Evolutionary conservation across 2,329 filamentous ascomycete species (phyloP).

Genomic region (Aspergillus transmontanensis): DNA sequence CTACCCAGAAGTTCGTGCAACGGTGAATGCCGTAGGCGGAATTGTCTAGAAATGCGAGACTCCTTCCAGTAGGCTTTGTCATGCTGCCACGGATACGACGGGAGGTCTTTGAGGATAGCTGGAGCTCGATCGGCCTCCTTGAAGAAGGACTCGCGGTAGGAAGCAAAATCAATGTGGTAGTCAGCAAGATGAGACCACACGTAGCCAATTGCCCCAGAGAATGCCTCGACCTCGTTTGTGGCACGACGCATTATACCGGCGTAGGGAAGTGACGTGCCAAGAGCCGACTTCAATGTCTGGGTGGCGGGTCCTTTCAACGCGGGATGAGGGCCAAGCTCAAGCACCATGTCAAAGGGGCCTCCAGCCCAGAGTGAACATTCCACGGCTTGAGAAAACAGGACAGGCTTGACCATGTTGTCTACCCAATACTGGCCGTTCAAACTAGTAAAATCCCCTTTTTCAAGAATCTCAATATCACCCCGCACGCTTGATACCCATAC

Average conservation of each 20-base stretch:
- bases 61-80: no score
- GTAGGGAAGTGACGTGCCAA: background rate
- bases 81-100: background rate
- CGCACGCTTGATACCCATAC: slow-evolving; percentile 18
- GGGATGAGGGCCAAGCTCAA: slow-evolving; percentile 34
- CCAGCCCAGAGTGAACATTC: background rate
- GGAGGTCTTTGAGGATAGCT: background rate
- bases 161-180: background rate
- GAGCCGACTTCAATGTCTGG: background rate
- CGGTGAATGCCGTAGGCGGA: background rate
- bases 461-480: slow-evolving; percentile 31
- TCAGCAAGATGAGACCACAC: background rate
- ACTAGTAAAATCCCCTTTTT: background rate
- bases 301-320: slow-evolving; percentile 27
- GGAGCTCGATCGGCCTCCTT: no score
- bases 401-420: slow-evolving; percentile 33
- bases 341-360: slow-evolving; percentile 36
- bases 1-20: background rate
- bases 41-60: background rate
- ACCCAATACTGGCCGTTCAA: slow-evolving; percentile 14
- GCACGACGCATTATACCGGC: background rate
- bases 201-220: background rate
- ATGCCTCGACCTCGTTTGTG: background rate
- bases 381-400: slow-evolving; percentile 20
- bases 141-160: no score